Base-by-base conservation (phyloP, 305 asterid genomes). In the Fraxinus paxiana region DNA sequence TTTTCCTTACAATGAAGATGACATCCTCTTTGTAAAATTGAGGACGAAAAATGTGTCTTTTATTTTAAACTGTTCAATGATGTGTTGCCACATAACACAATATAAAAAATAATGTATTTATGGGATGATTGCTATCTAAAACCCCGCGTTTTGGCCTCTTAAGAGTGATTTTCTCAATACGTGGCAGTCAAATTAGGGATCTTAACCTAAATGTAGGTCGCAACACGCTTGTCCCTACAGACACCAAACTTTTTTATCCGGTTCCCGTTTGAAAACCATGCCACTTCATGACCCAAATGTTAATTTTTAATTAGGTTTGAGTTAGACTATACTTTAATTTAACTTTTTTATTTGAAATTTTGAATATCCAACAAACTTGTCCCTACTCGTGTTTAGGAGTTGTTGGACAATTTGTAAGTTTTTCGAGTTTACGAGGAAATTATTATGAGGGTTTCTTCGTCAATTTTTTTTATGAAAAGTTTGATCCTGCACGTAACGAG, bases 121-220 rank as follows among this genome's bases (percentile, higher is more conserved):
- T 73, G 1, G 3, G 0, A 37, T 37, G 2, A 37, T 37, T 37
- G 46, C 13, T 8, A 37, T 1, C 34, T n/a, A 69, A 77, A 81
- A 82, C 13, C 84, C 94, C 92, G 95, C 92, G 96, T 91, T 83
- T 54, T 46, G 76, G 33, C 90, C 90, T 83, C 90, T 79, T 77
- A 81, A 77, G 24, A 77, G 33, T 26, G 89, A 83, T 80, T 56
- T 17, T 24, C 48, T n/a, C 4, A n/a, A 85, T 89, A 92, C 92
- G 93, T 91, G 94, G 90, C 89, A 61, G 79, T 75, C 82, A 48
- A 67, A 28, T 43, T 76, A 17, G 61, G 38, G 70, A 56, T 51
- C 72, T 75, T 78, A 82, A 87, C 90, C 90, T 75, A 85, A 89
- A 83, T 82, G 83, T 54, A 37, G 46, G 90, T 90, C 90, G 75